phyloP scores from a whole-genome alignment of 1,284 basidiomycete species.

The Ganoderma sp. region DNA sequence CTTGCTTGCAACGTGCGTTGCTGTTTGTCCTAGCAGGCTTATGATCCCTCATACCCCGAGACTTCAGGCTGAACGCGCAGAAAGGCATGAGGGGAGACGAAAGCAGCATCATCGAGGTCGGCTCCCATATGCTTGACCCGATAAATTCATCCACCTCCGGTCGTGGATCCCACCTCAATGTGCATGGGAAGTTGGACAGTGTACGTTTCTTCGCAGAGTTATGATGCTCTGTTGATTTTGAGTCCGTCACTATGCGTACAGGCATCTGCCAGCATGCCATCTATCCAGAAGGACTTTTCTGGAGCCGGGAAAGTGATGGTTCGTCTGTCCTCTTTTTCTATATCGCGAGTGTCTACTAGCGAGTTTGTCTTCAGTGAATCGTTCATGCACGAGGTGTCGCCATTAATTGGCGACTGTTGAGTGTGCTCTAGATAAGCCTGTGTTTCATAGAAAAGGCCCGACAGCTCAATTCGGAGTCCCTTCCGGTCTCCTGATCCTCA shows the following conservation, averaged over 20 bases:
- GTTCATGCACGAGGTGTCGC: too few species aligned
- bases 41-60: not conserved
- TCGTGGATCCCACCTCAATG: not conserved
- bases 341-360: not conserved
- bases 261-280: not conserved
- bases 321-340: not conserved
- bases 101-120: not conserved
- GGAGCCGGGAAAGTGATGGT: not conserved
- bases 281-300: not conserved
- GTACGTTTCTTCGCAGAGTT: not conserved
- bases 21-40: not conserved
- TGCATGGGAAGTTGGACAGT: not conserved
- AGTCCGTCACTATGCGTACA: not conserved
- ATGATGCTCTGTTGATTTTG: not conserved
- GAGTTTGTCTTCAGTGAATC: not conserved
- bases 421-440: too few species aligned
- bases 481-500: too few species aligned
- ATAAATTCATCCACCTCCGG: not conserved
- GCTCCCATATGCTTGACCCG: not conserved
- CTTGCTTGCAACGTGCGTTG: not conserved
- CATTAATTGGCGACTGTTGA: too few species aligned
- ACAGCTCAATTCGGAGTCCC: too few species aligned
- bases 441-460: too few species aligned
- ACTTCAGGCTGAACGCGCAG: not conserved
- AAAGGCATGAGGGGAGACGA: not conserved